These are phyloP conservation scores for Exophiala xenobiotica DNA, from an alignment of 2,329 filamentous ascomycete genomes.

Conservation along the genomic window DNA sequence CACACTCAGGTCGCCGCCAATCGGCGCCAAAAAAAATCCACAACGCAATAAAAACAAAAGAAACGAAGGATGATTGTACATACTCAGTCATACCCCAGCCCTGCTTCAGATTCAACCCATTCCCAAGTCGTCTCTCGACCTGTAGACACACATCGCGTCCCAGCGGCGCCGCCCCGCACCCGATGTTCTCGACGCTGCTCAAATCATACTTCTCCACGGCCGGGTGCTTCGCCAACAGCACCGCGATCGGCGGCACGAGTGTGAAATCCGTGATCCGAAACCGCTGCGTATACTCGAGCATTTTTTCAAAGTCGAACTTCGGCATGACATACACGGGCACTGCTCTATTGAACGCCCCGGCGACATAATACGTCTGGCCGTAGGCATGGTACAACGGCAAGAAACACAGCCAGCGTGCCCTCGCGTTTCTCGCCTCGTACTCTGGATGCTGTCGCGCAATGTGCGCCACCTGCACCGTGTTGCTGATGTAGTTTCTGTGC, in stretches of 20 bases:
- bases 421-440: conserved; percentile 45
- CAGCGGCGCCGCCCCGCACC: conserved; percentile 69
- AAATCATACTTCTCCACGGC: conserved; percentile 66
- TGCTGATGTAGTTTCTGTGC: conserved; percentile 74
- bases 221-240: conserved; percentile 71
- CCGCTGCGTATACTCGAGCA: conserved; percentile 66
- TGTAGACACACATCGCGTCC: conserved; percentile 57
- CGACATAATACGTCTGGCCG: conserved; percentile 69
- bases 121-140: conserved; percentile 57
- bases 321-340: conserved; percentile 75
- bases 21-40: too few relatives aligned
- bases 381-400: conserved; percentile 76
- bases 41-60: too few relatives aligned
- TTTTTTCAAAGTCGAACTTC: conserved; percentile 70
- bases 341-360: conserved; percentile 56
- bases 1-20: too few relatives aligned
- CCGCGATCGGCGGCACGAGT: conserved; percentile 72
- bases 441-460: conserved; percentile 46
- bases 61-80: conserved; percentile 35
- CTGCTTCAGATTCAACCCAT: conserved; percentile 59
- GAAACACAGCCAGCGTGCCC: conserved; percentile 59
- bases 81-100: conserved; percentile 87
- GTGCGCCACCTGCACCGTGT: conserved; percentile 38
- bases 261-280: conserved; percentile 67
- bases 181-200: conserved; percentile 60